Evolutionary conservation across 202 grass and related monocot genomes (phyloP).

Genomic region (Schoenoplectus tabernaemontani): DNA sequence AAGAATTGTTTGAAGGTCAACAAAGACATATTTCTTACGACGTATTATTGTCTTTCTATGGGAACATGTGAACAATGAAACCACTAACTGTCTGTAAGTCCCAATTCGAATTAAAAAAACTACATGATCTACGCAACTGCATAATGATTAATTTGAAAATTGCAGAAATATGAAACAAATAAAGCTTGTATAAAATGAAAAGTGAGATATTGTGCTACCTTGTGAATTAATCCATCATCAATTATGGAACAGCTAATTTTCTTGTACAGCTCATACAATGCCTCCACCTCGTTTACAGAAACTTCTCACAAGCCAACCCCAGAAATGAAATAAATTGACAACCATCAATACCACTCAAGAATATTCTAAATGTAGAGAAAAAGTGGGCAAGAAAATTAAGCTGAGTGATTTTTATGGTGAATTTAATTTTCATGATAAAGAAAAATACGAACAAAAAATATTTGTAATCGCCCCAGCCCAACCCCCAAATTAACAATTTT

Average conservation of each 20-base stretch:
- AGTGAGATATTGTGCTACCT: slow-evolving; percentile 17
- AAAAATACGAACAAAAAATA: background rate
- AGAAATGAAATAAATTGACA: background rate
- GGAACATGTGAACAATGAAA: background rate
- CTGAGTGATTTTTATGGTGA: background rate
- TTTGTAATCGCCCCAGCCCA: background rate
- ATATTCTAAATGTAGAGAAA: background rate
- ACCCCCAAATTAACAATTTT: background rate
- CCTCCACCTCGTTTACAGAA: slow-evolving; percentile 69
- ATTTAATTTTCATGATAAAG: background rate
- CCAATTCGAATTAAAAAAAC: background rate
- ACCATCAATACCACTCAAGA: background rate
- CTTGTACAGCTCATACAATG: slow-evolving; percentile 68
- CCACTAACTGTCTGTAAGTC: background rate
- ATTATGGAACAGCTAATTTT: slow-evolving; percentile 74
- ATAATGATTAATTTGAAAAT: background rate
- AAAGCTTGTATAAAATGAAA: background rate
- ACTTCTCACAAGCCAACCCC: slow-evolving; percentile 18
- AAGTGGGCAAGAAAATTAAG: background rate
- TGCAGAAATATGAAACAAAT: slow-evolving; percentile 9
- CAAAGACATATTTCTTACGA: background rate
- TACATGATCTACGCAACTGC: background rate
- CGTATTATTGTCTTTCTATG: background rate
- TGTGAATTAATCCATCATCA: slow-evolving; percentile 61
- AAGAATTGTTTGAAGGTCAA: background rate